Evolutionary conservation across 768 basidiomycete species (phyloP), one percentile per base, ranked within the genome.

Genomic region (Tricholoma bakamatsutake): DNA sequence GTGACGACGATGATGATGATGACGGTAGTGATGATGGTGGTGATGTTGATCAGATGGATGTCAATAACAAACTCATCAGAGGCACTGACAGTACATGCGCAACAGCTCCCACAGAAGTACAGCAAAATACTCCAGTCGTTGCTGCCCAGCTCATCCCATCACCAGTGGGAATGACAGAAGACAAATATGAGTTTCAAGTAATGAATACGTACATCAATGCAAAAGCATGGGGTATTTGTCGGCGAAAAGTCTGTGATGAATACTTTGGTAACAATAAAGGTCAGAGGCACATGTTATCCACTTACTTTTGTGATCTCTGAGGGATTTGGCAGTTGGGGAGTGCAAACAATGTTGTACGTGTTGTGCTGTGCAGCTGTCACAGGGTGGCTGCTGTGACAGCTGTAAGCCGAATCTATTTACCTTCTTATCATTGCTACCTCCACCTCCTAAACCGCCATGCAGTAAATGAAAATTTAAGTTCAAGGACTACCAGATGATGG

Each of bases 371-470:
- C 48, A 49, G n/a, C 46, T 3, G 27, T 45, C 56, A 43, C 48
- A 40, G 8, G 33, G 53, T 15, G 27, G 53, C 12, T 60, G 59
- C 18, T 60, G 59, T 57, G 56, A 60, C 53, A 30, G 34, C 50
- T 60, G 59, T 30, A 47, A 24, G 27, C 59, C 52, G 17, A 30
- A 34, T 9, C 34, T 27, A 31, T 57, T 43, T 13, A n/a, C 43
- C 34, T 17, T 56, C 33, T 17, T 47, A 30, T 30, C 50, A 17
- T 43, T 30, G 0, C 34, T 12, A 37, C 47, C 28, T 34, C 40
- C 47, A 24, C 43, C 21, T 12, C 33, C 54, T n/a, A 48, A 33
- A 21, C 33, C 28, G 5, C 9, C 33, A 13, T 34, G 13, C 31
- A 13, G 8, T 17, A 50, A 49, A 42, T 15, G 35, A 17, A 48